phyloP scores from a whole-genome alignment of 306 rosid genomes.

The Castanopsis chinensis region DNA sequence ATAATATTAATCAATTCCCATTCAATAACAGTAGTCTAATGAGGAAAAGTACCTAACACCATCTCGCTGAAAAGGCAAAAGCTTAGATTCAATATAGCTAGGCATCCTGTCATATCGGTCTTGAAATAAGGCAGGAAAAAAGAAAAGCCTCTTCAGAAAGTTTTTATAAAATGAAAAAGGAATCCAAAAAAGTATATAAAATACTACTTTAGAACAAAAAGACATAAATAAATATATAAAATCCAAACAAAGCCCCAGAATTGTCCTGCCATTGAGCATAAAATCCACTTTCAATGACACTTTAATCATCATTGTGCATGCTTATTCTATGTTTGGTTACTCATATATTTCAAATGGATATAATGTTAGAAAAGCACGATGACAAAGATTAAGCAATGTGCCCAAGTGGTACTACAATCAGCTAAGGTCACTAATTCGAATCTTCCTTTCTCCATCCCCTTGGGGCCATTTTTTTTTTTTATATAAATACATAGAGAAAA shows the following conservation, averaged over 20 bases:
- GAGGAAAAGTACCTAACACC: slow-evolving; percentile 66
- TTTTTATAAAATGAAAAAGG: not conserved
- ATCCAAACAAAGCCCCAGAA: not conserved
- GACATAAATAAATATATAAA: not conserved
- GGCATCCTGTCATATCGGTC: slow-evolving; percentile 77
- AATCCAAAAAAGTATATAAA: not conserved
- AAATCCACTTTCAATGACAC: not conserved
- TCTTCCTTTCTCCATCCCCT: too few species aligned
- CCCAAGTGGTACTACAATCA: too few species aligned
- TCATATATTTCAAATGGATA: not conserved
- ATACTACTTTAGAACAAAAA: not conserved
- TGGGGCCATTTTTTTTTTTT: too few species aligned
- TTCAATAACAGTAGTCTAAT: not conserved
- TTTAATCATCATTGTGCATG: not conserved
- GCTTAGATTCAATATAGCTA: slow-evolving; percentile 67
- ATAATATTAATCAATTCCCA: slow-evolving; percentile 18
- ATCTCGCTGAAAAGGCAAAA: slow-evolving; percentile 88
- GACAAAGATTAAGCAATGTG: not conserved
- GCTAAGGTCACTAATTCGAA: too few species aligned
- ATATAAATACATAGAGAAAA: too few species aligned
- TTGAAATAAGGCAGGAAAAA: slow-evolving; percentile 27
- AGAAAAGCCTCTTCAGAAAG: slow-evolving; percentile 27
- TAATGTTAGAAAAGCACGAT: not conserved
- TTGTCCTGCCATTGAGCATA: not conserved
- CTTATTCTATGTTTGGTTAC: not conserved